Conservation (phyloP, 495 filamentous ascomycete genomes). For the Podospora pseudopauciseta region DNA sequence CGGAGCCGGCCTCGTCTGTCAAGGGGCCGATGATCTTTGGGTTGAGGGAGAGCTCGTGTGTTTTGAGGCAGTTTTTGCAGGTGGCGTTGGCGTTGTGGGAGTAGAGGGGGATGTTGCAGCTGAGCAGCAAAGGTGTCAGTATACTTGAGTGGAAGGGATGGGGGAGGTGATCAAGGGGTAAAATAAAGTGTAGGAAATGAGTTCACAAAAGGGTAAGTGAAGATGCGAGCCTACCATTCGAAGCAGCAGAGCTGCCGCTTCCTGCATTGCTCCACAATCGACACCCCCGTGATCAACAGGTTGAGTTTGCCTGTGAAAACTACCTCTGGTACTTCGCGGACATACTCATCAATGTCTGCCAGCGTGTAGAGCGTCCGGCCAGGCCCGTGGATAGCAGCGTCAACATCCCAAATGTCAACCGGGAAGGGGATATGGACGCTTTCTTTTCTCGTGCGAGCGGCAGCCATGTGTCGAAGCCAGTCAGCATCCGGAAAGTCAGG, state of each 20-base stretch:
- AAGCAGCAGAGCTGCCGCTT: slow-evolving; percentile 51
- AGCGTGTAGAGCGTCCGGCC: slow-evolving; percentile 53
- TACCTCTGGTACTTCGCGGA: slow-evolving; percentile 32
- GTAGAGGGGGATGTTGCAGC: slow-evolving; percentile 56
- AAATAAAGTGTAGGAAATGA: no score
- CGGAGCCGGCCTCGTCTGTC: slow-evolving; percentile 54
- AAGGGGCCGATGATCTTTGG: slow-evolving; percentile 51
- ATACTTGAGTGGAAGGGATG: neutral
- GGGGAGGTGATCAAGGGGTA: neutral
- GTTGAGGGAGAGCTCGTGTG: slow-evolving; percentile 48
- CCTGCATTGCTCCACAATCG: slow-evolving; percentile 44
- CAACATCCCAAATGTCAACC: slow-evolving; percentile 48
- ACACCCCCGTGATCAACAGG: slow-evolving; percentile 53
- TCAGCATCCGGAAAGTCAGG: slow-evolving; percentile 54
- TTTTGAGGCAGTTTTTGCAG: slow-evolving; percentile 53
- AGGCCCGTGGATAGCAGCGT: slow-evolving; percentile 41
- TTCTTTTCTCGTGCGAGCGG: slow-evolving; percentile 50
- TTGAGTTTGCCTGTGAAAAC: slow-evolving; percentile 58
- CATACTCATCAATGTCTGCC: slow-evolving; percentile 59
- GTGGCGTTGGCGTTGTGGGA: slow-evolving; percentile 43
- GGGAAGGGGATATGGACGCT: slow-evolving; percentile 53
- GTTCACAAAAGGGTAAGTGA: neutral
- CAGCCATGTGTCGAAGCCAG: slow-evolving; percentile 54
- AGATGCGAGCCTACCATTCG: slow-evolving; percentile 48
- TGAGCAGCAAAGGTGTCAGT: slow-evolving; percentile 16